Percentiles rank a stretch among this genome's conserved stretches.
Conservation (phyloP, 305 asterid genomes). For the Solanum chacoense region DNA sequence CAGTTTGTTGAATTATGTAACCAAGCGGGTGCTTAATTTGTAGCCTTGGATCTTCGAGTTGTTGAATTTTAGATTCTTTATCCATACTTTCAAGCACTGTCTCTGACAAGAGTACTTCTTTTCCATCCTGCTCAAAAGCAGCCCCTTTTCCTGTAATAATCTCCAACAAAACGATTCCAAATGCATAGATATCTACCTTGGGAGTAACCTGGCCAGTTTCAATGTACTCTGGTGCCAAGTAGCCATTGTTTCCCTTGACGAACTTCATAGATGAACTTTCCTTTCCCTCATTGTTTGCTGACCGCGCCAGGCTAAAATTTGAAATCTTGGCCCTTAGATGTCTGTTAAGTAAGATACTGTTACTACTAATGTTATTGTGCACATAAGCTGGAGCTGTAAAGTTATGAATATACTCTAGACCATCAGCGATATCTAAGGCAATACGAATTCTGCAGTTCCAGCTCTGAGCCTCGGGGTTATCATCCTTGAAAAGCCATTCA, state of each 20-base stretch:
- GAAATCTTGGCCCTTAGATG: slow-evolving; percentile 49
- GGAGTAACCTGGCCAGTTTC: slow-evolving; percentile 23
- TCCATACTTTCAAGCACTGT: slow-evolving; percentile 14
- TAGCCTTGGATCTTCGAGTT: slow-evolving; percentile 39
- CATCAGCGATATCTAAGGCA: slow-evolving; percentile 50
- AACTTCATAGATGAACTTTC: slow-evolving; percentile 10
- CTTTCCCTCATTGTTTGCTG: slow-evolving; percentile 11
- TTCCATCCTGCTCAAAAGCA: slow-evolving; percentile 18
- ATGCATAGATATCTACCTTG: slow-evolving; percentile 46
- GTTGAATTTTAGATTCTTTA: slow-evolving; percentile 6
- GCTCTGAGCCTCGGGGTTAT: slow-evolving; percentile 15
- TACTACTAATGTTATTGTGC: slow-evolving; percentile 37
- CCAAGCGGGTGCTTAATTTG: slow-evolving; percentile 51
- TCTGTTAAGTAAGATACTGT: slow-evolving; percentile 32
- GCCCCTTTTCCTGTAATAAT: slow-evolving; percentile 46
- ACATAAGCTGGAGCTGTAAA: slow-evolving; percentile 46
- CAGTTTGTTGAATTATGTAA: slow-evolving; percentile 38
- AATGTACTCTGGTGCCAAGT: slow-evolving; percentile 47
- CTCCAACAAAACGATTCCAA: slow-evolving; percentile 47
- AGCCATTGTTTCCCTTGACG: slow-evolving; percentile 31
- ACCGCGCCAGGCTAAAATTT: slow-evolving; percentile 31
- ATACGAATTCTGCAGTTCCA: slow-evolving; percentile 38
- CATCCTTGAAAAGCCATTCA: slow-evolving; percentile 33
- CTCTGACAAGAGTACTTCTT: slow-evolving; percentile 30
- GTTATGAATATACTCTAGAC: slow-evolving; percentile 51